phyloP scores from a whole-genome alignment of 2,329 filamentous ascomycete species.

The Tricladium varicosporioides region DNA sequence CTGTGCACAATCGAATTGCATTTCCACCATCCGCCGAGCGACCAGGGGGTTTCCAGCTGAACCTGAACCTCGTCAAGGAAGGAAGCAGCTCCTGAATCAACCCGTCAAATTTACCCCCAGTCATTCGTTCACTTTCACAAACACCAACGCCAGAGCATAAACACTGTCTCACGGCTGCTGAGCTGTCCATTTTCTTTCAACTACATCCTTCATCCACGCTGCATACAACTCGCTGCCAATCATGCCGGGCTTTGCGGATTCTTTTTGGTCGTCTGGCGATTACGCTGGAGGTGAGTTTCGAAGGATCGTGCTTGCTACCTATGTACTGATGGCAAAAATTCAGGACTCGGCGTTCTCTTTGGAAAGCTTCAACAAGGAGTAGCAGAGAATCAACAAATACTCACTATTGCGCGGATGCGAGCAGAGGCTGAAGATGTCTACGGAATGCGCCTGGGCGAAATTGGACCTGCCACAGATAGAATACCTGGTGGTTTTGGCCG shows the following conservation, averaged over 20 bases:
- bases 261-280: constrained; percentile 90
- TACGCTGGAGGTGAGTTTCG: constrained; percentile 78
- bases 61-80: not conserved
- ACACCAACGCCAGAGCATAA: not conserved
- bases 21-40: not conserved
- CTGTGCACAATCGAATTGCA: not conserved
- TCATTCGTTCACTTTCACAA: constrained; percentile 13
- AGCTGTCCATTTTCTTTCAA: not conserved
- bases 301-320: not conserved
- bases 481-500: constrained; percentile 79
- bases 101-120: constrained; percentile 1
- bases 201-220: constrained; percentile 1
- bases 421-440: constrained; percentile 94
- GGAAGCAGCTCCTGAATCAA: not conserved
- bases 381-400: constrained; percentile 89
- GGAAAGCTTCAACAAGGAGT: constrained; percentile 96
- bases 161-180: not conserved
- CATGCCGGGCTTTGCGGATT: constrained; percentile 90
- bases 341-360: constrained; percentile 88
- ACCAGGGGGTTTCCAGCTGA: not conserved
- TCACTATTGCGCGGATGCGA: constrained; percentile 89
- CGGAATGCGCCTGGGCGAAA: constrained; percentile 75
- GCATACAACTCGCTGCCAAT: constrained; percentile 33
- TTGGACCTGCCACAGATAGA: constrained; percentile 78
- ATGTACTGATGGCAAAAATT: constrained; percentile 11